A percentile compares a stretch with the other conserved stretches of the same genome.
Evolutionary conservation across 176 grass and related monocot species (phyloP).

Genomic region (Carex myosuroides): DNA sequence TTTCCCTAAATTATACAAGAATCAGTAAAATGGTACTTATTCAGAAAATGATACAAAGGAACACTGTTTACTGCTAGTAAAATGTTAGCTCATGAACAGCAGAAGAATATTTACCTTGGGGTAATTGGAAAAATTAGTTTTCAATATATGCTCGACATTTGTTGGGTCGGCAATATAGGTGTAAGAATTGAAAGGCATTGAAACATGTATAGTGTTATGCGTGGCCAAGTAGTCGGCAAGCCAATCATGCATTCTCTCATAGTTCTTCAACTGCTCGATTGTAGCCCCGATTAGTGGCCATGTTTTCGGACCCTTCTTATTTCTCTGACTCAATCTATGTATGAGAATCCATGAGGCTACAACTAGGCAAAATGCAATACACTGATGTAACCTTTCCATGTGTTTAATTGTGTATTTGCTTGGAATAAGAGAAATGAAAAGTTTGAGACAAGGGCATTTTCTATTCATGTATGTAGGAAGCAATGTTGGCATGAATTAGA

Average conservation of each 20-base stretch:
- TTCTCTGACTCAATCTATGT: constrained; percentile 61
- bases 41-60: not conserved
- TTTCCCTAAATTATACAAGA: constrained; percentile 37
- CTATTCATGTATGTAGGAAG: not conserved
- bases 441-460: constrained; percentile 24
- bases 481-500: constrained; percentile 59
- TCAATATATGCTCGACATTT: constrained; percentile 84
- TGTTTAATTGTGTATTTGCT: not conserved
- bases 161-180: constrained; percentile 87
- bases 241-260: constrained; percentile 91
- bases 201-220: constrained; percentile 53
- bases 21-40: not conserved
- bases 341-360: constrained; percentile 66
- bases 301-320: constrained; percentile 54
- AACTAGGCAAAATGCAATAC: constrained; percentile 34
- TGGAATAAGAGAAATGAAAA: not conserved
- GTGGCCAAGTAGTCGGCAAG: constrained; percentile 51
- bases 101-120: constrained; percentile 50
- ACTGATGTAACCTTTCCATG: constrained; percentile 54
- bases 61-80: not conserved
- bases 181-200: constrained; percentile 84
- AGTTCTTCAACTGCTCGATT: constrained; percentile 82
- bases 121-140: constrained; percentile 91
- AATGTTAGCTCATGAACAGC: too few relatives aligned
- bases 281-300: constrained; percentile 74